Base-by-base conservation (phyloP, 352 stramenopile species). In the Phytopythium mirpurense region DNA sequence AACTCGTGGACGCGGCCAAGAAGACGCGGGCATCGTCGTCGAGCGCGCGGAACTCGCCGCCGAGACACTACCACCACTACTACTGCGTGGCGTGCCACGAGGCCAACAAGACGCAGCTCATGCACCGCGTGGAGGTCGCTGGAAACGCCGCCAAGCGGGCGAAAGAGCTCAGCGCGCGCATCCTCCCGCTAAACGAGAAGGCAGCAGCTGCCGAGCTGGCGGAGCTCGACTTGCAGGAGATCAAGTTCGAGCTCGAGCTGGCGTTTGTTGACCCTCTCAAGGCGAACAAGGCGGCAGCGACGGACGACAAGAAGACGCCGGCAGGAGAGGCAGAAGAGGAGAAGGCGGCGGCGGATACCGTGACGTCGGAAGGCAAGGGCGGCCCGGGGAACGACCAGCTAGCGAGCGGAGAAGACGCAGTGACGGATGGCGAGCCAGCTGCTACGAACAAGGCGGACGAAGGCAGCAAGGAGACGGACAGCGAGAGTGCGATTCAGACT, bases 1-100 rank as follows among this genome's bases (percentile, higher is more conserved):
- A 94, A 55, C 65, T 94, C 7, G 71, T 98, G 41, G 75, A 88
- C 32, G 71, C 62, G 15, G 78, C 83, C 16, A 95, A 92, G 58
- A 94, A 93, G 57, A 76, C 65, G 6, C 68, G 81, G 0, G 59
- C 24, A 23, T 47, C 75, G 10, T 86, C 76, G 21, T 90, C 72
- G 2, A 84, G 81, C 47, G 75, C 70, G 5, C 79, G 74, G 46
- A 90, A 85, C 26, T 66, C 76, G 5, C 79, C 76, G 2, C 84
- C 84, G 8, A 70, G 84, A 10, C 84, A 94, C 41, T 94, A 91
- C 51, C 78, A 91, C 41, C 86, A 94, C 52, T 92, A 79, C 59
- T 94, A 89, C 51, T 94, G 84, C 55, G 38, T 48, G 3, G 50
- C 54, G 1, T 94, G 84, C 60, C 88, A 89, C 35, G 78, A 87